Base-by-base conservation (phyloP, 495 filamentous ascomycete species). In the Tirmania nivea region DNA sequence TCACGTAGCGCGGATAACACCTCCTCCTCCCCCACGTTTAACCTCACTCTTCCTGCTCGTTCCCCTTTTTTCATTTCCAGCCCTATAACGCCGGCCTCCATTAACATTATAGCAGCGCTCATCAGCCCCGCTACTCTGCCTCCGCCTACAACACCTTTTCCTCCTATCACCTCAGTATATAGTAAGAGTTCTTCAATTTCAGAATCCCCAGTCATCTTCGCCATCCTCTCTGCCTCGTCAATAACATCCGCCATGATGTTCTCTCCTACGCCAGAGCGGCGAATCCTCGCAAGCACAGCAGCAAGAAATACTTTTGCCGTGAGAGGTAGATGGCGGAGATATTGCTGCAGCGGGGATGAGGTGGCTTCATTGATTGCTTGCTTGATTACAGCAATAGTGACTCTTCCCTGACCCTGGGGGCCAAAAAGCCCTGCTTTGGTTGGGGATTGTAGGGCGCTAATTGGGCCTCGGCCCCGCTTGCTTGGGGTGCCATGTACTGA, bases 331-430 rank as follows among this genome's bases (percentile, higher is more conserved):
- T 77, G 71, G 48, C 85, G 80, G 25, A 99, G 75, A 54, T 83
- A 86, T 65, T 84, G 82, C 62, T 95, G 89, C 45, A 99, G 69
- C 1, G 92, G 89, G 55, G 81, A 93, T 1, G 81, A 86, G 0
- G 90, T 96, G 0, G 88, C 86, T 69, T 99, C 92, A 60, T 81
- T 80, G 65, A 99, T 96, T 16, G 90, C 90, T 64, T 84, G 76
- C 60, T 93, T 93, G 59, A 97, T 79, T 1, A 86, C 93, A 35
- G 83, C 78, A 59, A 96, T 96, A 0, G 87, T 95, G 35, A 95
- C 90, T 34, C 76, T 66, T 55, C 83, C 71, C 0, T 65, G 52
- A 12, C 67, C 66, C 35, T 66, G 70, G 19, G 65, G 55, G 17
- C 54, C 63, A 1, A 66, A 65, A 1, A 35, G 20, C 12, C 39